Base-by-base conservation (phyloP, 192 early-diverging fungal genomes). In the Backusella liffmaniae region DNA sequence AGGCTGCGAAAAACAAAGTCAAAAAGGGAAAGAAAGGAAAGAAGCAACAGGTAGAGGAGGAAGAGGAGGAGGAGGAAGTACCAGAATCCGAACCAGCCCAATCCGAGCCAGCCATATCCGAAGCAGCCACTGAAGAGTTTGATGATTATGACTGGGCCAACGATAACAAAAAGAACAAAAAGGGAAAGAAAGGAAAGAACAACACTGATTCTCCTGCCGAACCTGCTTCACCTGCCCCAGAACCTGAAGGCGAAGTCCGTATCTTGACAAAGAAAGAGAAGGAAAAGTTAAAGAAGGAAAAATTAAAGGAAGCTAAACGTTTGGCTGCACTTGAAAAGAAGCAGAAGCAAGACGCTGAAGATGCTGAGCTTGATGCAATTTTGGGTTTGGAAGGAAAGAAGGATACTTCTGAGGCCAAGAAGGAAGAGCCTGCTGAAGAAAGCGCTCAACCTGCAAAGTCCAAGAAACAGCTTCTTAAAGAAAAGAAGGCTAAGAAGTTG, bases 191-290 rank as follows among this genome's bases (percentile, higher is more conserved):
- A 66, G 66, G 59, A 53, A 73, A 86, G 73, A 87, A 77, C 83
- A 88, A 46, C 8, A 80, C 79, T 15, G 85, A 89, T 34, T 85
- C 84, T 79, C 83, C 88, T 1, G 86, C 82, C 62, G 84, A 74
- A 74, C 74, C 82, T 1, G 49, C 76, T 23, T 41, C 77, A 5
- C 75, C 77, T 34, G 66, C 77, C 3, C 81, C 78, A 16, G 36
- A 74, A 1, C 53, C 73, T 9, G 87, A 86, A 16, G 83, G 86
- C 26, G 82, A 82, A 21, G 84, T 83, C 56, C 82, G 85, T 74
- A 86, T 94, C 35, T 90, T 94, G 82, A 90, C 92, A 46, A 96
- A 96, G 79, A 95, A 94, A 80, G 94, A 96, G 72, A 96, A 96
- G 83, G 94, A 96, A 77, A 87, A 87, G 75, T 88, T 94, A 73